Evolutionary conservation across 1,139 yeast genomes (phyloP).

Genomic region (Spencermartinsiella ligniputridi): DNA sequence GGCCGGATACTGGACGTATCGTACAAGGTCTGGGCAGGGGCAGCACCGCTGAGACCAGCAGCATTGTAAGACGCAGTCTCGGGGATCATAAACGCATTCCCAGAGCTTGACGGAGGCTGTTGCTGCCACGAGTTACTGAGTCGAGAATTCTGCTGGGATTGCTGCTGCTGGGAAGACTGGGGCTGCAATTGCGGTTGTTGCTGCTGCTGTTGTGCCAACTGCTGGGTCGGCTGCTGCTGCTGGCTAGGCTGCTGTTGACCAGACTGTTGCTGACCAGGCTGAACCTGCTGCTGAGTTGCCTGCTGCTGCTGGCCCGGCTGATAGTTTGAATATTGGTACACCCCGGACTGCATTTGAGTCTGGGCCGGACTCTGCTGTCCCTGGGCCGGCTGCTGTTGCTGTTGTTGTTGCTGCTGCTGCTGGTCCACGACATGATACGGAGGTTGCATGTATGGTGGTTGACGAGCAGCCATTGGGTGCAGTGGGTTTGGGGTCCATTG

Average conservation of each 20-base stretch:
- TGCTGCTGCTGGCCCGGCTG: conserved; percentile 10
- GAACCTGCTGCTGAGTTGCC: background rate
- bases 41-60: background rate
- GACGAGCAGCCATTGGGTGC: conserved; percentile 2
- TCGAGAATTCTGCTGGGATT: no score
- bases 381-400: conserved; percentile 9
- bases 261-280: conserved; percentile 9
- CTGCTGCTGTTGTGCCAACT: conserved; percentile 9
- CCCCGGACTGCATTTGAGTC: conserved; percentile 4
- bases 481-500: conserved; percentile 3
- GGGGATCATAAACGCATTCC: conserved; percentile 1
- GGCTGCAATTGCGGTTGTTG: conserved; percentile 15
- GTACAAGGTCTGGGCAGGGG: conserved; percentile 1
- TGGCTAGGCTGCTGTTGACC: conserved; percentile 10
- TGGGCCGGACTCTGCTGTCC: conserved; percentile 7
- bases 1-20: conserved; percentile 8
- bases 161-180: conserved; percentile 10
- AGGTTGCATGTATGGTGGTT: conserved; percentile 4
- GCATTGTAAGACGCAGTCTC: background rate
- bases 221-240: conserved; percentile 9
- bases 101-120: background rate
- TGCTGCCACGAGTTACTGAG: no score
- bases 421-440: conserved; percentile 3
- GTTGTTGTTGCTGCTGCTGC: conserved; percentile 16
- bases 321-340: conserved; percentile 9